Percentiles rank a stretch among this genome's conserved stretches.
These are phyloP conservation scores for Tritrichomonas foetus DNA, from an alignment of 208 protist genomes.

Conservation along the genomic window DNA sequence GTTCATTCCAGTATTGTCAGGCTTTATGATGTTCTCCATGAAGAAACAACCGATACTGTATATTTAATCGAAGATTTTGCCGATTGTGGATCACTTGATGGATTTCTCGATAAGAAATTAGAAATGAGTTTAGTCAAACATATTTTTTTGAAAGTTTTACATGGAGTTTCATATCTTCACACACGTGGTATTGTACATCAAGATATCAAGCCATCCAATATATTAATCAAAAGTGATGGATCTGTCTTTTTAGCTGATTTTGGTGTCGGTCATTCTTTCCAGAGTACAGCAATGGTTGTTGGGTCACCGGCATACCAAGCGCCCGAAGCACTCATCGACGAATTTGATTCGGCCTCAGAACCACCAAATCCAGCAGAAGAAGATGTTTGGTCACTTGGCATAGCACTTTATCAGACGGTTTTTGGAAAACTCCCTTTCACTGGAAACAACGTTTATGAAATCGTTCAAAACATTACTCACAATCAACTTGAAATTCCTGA, in stretches of 20 bases:
- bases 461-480: not conserved
- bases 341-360: not conserved
- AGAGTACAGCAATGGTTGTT: not conserved
- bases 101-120: not conserved
- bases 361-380: not conserved
- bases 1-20: not conserved
- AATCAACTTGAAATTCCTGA: not conserved
- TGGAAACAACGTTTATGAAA: not conserved
- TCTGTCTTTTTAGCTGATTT: not conserved
- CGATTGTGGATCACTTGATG: not conserved
- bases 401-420: not conserved
- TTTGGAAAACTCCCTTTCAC: not conserved
- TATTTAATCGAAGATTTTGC: not conserved
- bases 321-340: not conserved
- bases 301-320: not conserved
- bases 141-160: not conserved
- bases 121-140: not conserved
- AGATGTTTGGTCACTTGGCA: not conserved
- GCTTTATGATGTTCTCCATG: not conserved
- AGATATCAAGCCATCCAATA: constrained; percentile 30
- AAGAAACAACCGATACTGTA: not conserved
- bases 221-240: not conserved
- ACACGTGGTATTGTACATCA: not conserved
- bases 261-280: not conserved
- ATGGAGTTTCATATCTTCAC: not conserved